phyloP scores from a whole-genome alignment of 768 basidiomycete genomes.

The Candolleomyces efflorescens region DNA sequence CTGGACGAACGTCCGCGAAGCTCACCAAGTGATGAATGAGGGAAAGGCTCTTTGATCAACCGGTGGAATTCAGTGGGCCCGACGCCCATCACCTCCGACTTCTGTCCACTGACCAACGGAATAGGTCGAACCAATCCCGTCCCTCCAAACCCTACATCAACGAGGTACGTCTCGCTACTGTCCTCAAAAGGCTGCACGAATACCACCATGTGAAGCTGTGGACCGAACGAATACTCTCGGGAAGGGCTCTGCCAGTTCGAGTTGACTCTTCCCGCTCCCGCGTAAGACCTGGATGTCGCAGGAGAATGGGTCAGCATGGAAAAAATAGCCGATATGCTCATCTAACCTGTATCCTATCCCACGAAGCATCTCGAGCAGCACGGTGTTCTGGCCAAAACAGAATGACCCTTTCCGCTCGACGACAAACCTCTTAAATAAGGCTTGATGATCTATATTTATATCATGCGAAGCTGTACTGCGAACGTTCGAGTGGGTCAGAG shows the following conservation, averaged over 20 bases:
- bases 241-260: conserved; percentile 1
- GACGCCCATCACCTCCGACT: conserved; percentile 18
- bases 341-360: conserved; percentile 24
- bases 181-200: conserved; percentile 26
- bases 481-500: neutral
- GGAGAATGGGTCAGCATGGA: neutral
- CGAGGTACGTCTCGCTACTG: conserved; percentile 24
- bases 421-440: conserved; percentile 20
- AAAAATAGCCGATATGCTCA: neutral
- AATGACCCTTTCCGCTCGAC: conserved; percentile 18
- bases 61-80: conserved; percentile 19
- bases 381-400: conserved; percentile 24
- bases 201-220: conserved; percentile 22
- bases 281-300: conserved; percentile 18
- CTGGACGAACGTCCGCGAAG: neutral
- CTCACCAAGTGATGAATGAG: conserved; percentile 10
- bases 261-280: conserved; percentile 24
- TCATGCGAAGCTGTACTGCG: conserved; percentile 17
- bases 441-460: conserved; percentile 21
- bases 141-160: conserved; percentile 29
- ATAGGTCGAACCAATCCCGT: conserved; percentile 22
- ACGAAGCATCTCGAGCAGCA: conserved; percentile 23
- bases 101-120: conserved; percentile 20
- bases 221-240: conserved; percentile 10
- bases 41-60: conserved; percentile 12